Evolutionary conservation across 2,329 filamentous ascomycete genomes (phyloP), one percentile per base, ranked within the genome.

Genomic region (Shiraia bambusicola): DNA sequence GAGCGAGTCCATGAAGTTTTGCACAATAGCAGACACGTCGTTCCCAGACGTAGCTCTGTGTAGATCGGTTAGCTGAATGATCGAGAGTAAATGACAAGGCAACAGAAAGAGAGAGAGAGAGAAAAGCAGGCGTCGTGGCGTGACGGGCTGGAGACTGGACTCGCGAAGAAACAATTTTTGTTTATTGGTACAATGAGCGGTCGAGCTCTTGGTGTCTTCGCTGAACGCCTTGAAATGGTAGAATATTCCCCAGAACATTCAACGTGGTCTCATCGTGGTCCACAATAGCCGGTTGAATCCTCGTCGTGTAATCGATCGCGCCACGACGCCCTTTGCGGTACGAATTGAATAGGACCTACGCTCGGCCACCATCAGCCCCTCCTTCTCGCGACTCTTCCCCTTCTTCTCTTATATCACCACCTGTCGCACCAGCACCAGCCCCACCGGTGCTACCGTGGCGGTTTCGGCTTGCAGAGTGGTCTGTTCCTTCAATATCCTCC

Each of bases 361-460:
- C 93, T 96, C 93, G 84, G 74, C 88, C 94, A 65, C 94, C 93
- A 73, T 97, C 93, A 58, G 89, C 89, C 67, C 94, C 93, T 47
- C 92, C 93, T 72, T 95, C 90, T 74, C 94, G 81, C 52, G 92
- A 83, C 56, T 82, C 84, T 69, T 89, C 83, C 44, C 93, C 93
- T 70, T 97, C 93, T 69, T 94, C 84, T 70, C 91, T 82, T 57
- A 95, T 75, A 67, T 98, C 92, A 51, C 91, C 92, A 42, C 92
- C 92, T 2, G 91, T 95, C 38, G 91, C 91, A 70, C 80, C 90
- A 41, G 87, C 75, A 25, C 90, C 91, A 47, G 91, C 91, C 52
- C 91, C 91, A 47, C 90, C 90, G 56, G 83, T 84, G 40, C 66
- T 65, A 39, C 63, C 56, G 39, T 63, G 59, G 32, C 63, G 60